phyloP scores from a whole-genome alignment of 2,329 filamentous ascomycete species.

The Talaromyces sp. region DNA sequence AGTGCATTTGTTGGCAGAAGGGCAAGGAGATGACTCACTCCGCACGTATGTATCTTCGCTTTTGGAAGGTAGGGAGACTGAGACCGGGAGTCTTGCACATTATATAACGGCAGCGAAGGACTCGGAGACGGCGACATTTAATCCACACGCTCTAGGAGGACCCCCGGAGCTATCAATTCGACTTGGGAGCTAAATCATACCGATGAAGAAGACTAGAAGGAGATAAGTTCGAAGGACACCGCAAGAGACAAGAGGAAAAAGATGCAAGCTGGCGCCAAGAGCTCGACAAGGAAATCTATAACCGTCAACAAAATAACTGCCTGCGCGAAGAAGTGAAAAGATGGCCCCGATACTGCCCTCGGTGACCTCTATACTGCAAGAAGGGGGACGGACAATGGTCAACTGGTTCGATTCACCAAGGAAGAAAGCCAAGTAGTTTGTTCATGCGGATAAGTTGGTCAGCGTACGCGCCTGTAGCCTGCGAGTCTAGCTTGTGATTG shows the following conservation, averaged over 20 bases:
- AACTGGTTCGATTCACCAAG: neutral
- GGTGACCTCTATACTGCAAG: neutral
- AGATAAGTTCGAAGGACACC: neutral
- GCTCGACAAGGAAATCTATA: neutral
- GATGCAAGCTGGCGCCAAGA: conserved; percentile 1
- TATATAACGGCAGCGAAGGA: conserved; percentile 54
- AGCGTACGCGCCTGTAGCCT: neutral
- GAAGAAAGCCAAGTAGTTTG: neutral
- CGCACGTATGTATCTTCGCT: conserved; percentile 26
- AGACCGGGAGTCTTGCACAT: conserved; percentile 39
- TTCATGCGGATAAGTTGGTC: neutral
- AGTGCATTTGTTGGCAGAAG: neutral
- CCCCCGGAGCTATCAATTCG: conserved; percentile 15
- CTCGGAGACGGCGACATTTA: conserved; percentile 58
- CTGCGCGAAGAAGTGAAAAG: neutral
- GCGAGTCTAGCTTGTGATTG: neutral
- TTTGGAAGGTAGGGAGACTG: conserved; percentile 27
- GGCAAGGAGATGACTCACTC: conserved; percentile 27
- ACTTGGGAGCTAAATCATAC: conserved; percentile 11
- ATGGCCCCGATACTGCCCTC: neutral
- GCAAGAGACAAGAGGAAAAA: neutral
- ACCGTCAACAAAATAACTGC: neutral
- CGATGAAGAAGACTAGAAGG: neutral
- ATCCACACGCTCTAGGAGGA: conserved; percentile 41
- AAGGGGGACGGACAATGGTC: neutral